These are phyloP conservation scores for Cutaneotrichosporon sp. DNA, from an alignment of 1,284 basidiomycete genomes.

Conservation along the genomic window DNA sequence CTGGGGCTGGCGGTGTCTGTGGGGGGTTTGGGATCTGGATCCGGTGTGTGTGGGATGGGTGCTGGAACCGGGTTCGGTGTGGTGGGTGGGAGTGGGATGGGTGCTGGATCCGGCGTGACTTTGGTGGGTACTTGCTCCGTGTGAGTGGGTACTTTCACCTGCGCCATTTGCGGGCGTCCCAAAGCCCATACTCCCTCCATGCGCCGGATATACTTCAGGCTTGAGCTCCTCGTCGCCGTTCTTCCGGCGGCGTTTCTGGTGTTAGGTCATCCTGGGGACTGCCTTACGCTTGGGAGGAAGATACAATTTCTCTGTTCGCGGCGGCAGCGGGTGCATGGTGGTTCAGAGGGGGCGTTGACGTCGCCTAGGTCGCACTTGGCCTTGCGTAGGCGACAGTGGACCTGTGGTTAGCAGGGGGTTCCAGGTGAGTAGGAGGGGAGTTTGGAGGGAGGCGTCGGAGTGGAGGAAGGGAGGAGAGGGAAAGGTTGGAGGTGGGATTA, in stretches of 20 bases:
- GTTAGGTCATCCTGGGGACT: not conserved
- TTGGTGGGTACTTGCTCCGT: no score
- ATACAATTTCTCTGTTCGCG: slow-evolving; percentile 55
- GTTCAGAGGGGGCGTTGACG: slow-evolving; percentile 53
- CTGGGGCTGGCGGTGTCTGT: slow-evolving; percentile 12
- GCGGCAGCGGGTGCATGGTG: slow-evolving; percentile 54
- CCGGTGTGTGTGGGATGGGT: not conserved
- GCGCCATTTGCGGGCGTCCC: not conserved
- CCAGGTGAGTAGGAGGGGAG: not conserved
- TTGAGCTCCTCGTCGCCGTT: slow-evolving; percentile 26
- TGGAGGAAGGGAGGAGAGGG: not conserved
- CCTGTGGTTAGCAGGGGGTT: slow-evolving; percentile 28
- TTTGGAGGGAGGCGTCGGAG: not conserved
- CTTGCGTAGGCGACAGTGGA: slow-evolving; percentile 53
- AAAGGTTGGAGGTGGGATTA: not conserved
- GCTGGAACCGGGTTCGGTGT: not conserved
- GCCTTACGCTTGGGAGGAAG: slow-evolving; percentile 49
- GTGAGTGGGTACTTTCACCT: no score
- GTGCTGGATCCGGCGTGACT: not conserved
- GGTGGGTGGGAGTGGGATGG: not conserved
- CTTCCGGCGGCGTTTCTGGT: slow-evolving; percentile 44
- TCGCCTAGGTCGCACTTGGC: slow-evolving; percentile 56
- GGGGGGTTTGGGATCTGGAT: no score
- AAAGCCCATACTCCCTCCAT: not conserved
- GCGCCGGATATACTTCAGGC: slow-evolving; percentile 16